Evolutionary conservation across 1,284 basidiomycete species (phyloP).

Genomic region (Irpex sp.): DNA sequence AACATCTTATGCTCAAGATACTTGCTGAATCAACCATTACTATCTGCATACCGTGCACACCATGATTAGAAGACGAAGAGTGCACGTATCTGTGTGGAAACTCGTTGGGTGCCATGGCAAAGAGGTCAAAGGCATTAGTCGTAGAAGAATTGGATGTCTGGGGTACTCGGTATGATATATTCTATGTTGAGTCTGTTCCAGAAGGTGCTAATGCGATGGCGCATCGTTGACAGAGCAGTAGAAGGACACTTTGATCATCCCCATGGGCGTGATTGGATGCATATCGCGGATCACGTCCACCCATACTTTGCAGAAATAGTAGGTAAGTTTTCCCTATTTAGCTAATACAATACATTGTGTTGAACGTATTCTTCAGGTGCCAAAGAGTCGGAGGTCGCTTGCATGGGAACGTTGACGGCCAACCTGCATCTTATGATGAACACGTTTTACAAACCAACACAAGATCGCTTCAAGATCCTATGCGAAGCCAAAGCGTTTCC

Average conservation of each 20-base stretch:
- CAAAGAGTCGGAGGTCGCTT: conserved; percentile 84
- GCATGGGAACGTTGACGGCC: conserved; percentile 91
- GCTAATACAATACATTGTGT: neutral
- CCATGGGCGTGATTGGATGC: conserved; percentile 79
- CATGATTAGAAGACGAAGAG: conserved; percentile 41
- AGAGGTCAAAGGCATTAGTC: conserved; percentile 68
- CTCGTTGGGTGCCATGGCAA: conserved; percentile 85
- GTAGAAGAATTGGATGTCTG: conserved; percentile 89
- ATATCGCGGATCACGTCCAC: conserved; percentile 71
- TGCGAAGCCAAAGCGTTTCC: conserved; percentile 95
- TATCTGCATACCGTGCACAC: neutral
- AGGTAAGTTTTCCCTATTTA: conserved; percentile 44
- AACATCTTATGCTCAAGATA: neutral
- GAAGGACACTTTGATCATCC: conserved; percentile 92
- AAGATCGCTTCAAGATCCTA: conserved; percentile 87
- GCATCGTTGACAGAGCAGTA: conserved; percentile 61
- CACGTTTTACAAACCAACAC: conserved; percentile 90
- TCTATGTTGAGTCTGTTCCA: conserved; percentile 1
- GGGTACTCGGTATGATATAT: conserved; percentile 62
- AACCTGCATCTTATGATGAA: conserved; percentile 95
- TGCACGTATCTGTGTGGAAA: conserved; percentile 95
- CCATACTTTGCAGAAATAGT: conserved; percentile 82
- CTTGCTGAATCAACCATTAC: neutral
- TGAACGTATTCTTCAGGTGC: conserved; percentile 54
- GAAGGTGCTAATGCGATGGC: conserved; percentile 8